phyloP scores from a whole-genome alignment of 2,329 filamentous ascomycete genomes.

The Penicillium sp. region DNA sequence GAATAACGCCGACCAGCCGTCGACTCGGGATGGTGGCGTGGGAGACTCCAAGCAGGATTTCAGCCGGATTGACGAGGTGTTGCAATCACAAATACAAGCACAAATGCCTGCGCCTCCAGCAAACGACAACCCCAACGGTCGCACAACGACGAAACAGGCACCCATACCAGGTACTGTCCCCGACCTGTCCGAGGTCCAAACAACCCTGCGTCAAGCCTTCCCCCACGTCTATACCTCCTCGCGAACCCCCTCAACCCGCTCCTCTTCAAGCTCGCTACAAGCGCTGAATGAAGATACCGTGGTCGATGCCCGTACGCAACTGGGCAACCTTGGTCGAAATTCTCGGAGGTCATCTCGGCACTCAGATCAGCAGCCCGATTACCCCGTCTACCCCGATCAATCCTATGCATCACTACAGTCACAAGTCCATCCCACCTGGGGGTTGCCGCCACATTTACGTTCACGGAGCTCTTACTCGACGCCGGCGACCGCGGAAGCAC shows the following conservation, averaged over 20 bases:
- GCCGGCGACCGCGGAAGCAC: conserved; percentile 29
- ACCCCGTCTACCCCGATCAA: conserved; percentile 51
- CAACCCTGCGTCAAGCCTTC: conserved; percentile 35
- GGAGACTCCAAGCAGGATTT: conserved; percentile 24
- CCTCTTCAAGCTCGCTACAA: conserved; percentile 46
- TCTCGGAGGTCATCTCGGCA: conserved; percentile 34
- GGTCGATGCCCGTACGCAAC: conserved; percentile 39
- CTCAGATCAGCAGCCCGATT: conserved; percentile 33
- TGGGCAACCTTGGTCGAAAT: conserved; percentile 25
- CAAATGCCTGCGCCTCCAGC: conserved; percentile 14
- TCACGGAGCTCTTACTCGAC: conserved; percentile 48
- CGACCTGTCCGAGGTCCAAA: conserved; percentile 33
- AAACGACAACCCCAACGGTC: conserved; percentile 24
- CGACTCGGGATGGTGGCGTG: conserved; percentile 26
- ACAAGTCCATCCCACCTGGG: conserved; percentile 44
- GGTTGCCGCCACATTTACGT: conserved; percentile 40
- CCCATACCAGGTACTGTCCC: conserved; percentile 29
- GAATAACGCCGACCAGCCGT: conserved; percentile 31
- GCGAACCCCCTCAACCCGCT: conserved; percentile 42
- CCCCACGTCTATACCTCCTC: conserved; percentile 39
- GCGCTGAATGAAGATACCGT: conserved; percentile 43
- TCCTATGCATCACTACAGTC: conserved; percentile 50
- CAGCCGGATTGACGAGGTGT: conserved; percentile 24
- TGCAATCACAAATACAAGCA: conserved; percentile 10
- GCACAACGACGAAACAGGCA: conserved; percentile 27